A percentile compares a stretch with the other conserved stretches of the same genome.
phyloP scores from a whole-genome alignment of 768 basidiomycete genomes.

The Trametes cinnabarina region DNA sequence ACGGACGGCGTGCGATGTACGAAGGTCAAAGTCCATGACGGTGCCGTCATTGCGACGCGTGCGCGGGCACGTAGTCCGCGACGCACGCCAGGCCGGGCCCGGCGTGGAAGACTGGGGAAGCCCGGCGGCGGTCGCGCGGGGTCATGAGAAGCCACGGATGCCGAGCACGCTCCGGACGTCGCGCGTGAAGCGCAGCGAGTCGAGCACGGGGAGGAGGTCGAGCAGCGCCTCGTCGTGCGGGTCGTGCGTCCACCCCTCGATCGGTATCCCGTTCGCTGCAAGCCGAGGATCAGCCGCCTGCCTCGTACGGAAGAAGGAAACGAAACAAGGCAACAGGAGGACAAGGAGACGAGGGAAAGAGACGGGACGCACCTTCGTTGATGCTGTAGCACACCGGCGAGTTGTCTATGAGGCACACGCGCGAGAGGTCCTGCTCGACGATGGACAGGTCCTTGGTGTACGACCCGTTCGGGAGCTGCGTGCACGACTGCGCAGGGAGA shows the following conservation, averaged over 20 bases:
- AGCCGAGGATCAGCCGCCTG: background rate
- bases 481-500: conserved; percentile 81
- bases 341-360: background rate
- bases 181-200: conserved; percentile 92
- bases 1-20: too few species aligned
- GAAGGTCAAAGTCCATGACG: too few species aligned
- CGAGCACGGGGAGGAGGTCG: conserved; percentile 91
- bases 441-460: conserved; percentile 92
- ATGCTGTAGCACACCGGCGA: conserved; percentile 89
- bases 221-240: conserved; percentile 95
- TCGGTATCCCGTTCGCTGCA: conserved; percentile 94
- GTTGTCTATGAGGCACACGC: conserved; percentile 95
- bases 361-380: conserved; percentile 76
- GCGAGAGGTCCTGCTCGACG: conserved; percentile 86
- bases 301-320: background rate
- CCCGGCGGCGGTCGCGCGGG: background rate
- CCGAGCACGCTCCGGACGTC: conserved; percentile 94
- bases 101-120: background rate
- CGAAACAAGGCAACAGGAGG: background rate
- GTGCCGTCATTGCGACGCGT: too few species aligned
- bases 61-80: too few species aligned
- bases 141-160: conserved; percentile 52
- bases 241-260: conserved; percentile 99
- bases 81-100: too few species aligned
- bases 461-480: conserved; percentile 85